Evolutionary conservation across 176 grass and related monocot genomes (phyloP).

Genomic region (Typha latifolia): DNA sequence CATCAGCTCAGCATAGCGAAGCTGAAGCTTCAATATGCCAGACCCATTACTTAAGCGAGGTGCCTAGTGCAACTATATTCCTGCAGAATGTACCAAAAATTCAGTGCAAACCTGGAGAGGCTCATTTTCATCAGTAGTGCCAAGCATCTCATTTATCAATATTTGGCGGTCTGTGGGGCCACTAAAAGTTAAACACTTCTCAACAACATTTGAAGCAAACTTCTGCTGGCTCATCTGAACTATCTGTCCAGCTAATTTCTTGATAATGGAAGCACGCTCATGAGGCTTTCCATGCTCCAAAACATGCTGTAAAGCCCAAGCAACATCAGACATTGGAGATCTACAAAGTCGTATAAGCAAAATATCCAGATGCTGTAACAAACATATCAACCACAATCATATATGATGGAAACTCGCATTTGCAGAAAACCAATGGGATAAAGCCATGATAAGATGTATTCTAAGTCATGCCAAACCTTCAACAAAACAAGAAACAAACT

Average conservation of each 20-base stretch:
- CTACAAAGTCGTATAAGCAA: neutral
- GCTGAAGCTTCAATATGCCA: neutral
- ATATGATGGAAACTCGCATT: no score
- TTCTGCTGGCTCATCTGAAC: conserved; percentile 42
- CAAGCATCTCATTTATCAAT: conserved; percentile 36
- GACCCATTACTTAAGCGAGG: neutral
- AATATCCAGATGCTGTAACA: no score
- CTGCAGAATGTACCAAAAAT: neutral
- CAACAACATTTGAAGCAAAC: conserved; percentile 43
- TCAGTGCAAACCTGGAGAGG: conserved; percentile 28
- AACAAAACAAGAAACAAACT: no score
- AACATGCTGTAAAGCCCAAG: conserved; percentile 18
- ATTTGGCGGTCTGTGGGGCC: conserved; percentile 18
- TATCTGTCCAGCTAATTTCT: conserved; percentile 18
- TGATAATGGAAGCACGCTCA: conserved; percentile 21
- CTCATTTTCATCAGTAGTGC: conserved; percentile 4
- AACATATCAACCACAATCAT: no score
- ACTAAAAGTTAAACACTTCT: conserved; percentile 33
- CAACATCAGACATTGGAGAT: neutral
- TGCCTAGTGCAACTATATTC: neutral
- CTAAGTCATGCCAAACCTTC: no score
- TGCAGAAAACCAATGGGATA: no score
- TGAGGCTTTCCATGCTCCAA: conserved; percentile 34
- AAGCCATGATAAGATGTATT: no score
- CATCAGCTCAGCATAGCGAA: neutral